These are phyloP conservation scores for Apiospora marii DNA, from an alignment of 2,329 filamentous ascomycete species.

Conservation along the genomic window DNA sequence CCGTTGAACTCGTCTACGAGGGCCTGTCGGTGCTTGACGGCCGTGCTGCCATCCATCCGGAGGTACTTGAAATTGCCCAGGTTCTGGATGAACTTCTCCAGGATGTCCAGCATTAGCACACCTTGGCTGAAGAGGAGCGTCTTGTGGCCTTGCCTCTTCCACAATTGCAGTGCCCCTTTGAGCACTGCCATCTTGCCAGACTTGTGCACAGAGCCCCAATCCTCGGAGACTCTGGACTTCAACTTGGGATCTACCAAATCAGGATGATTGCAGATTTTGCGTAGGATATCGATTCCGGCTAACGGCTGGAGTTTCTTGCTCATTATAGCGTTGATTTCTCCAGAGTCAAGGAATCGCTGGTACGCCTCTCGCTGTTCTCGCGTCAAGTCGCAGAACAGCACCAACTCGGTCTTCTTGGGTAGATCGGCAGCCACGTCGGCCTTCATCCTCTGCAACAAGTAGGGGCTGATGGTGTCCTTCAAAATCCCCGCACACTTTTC, in stretches of 20 bases:
- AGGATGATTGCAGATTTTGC: conserved; percentile 98
- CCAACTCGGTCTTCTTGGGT: conserved; percentile 94
- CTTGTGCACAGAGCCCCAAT: conserved; percentile 79
- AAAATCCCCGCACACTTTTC: conserved; percentile 93
- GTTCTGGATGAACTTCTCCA: conserved; percentile 79
- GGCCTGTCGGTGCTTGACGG: conserved; percentile 85
- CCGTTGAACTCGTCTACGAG: conserved; percentile 95
- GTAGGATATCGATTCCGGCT: conserved; percentile 88
- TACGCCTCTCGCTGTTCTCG: conserved; percentile 81
- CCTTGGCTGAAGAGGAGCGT: conserved; percentile 93
- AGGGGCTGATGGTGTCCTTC: conserved; percentile 93
- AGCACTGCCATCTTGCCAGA: conserved; percentile 98
- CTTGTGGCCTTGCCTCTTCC: conserved; percentile 91
- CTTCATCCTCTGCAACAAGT: conserved; percentile 91
- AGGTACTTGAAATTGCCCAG: conserved; percentile 77
- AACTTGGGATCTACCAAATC: conserved; percentile 76
- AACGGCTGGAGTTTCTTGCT: conserved; percentile 79
- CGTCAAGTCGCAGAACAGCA: conserved; percentile 94
- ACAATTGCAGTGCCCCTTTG: conserved; percentile 84
- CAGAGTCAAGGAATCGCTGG: conserved; percentile 79
- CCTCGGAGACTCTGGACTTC: conserved; percentile 67
- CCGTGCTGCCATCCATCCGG: conserved; percentile 93
- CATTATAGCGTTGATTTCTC: conserved; percentile 86
- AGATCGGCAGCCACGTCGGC: conserved; percentile 92
- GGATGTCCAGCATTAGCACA: conserved; percentile 92